Percentiles rank a stretch among this genome's conserved stretches.
Evolutionary conservation across 805 yeast genomes (phyloP).

Genomic region (Candida pini): DNA sequence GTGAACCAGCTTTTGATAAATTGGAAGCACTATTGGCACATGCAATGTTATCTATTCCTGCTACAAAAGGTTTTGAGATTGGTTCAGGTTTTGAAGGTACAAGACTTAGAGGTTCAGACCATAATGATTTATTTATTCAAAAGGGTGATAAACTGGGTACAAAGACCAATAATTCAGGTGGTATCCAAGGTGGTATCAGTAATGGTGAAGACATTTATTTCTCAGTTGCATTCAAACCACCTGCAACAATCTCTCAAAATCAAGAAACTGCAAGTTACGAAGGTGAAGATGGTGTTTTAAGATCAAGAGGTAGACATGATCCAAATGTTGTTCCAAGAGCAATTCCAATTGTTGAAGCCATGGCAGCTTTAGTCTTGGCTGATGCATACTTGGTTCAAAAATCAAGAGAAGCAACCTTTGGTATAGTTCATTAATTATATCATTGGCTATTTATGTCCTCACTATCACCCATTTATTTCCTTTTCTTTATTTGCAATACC

Average conservation of each 20-base stretch:
- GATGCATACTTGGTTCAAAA: conserved; percentile 84
- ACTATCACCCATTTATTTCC: background rate
- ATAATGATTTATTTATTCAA: conserved; percentile 82
- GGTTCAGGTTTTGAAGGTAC: conserved; percentile 96
- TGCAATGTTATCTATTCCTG: conserved; percentile 97
- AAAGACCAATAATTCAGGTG: conserved; percentile 88
- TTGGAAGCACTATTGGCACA: conserved; percentile 93
- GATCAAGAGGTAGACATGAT: conserved; percentile 97
- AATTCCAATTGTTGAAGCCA: conserved; percentile 95
- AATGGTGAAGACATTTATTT: conserved; percentile 95
- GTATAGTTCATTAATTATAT: conserved; percentile 20
- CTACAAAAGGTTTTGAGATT: conserved; percentile 96
- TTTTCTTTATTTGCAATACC: background rate
- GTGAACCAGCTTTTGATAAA: conserved; percentile 97
- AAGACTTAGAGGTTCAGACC: conserved; percentile 84
- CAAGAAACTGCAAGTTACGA: conserved; percentile 86
- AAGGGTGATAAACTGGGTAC: conserved; percentile 67
- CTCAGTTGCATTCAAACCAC: conserved; percentile 95
- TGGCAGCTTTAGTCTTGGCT: conserved; percentile 92
- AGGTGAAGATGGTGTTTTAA: conserved; percentile 81
- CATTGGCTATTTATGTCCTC: background rate
- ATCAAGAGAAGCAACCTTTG: conserved; percentile 61
- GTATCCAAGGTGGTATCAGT: conserved; percentile 96
- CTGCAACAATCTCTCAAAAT: conserved; percentile 93
- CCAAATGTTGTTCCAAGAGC: conserved; percentile 99